Conservation (phyloP, 495 filamentous ascomycete species). For the Podospora anserina region DNA sequence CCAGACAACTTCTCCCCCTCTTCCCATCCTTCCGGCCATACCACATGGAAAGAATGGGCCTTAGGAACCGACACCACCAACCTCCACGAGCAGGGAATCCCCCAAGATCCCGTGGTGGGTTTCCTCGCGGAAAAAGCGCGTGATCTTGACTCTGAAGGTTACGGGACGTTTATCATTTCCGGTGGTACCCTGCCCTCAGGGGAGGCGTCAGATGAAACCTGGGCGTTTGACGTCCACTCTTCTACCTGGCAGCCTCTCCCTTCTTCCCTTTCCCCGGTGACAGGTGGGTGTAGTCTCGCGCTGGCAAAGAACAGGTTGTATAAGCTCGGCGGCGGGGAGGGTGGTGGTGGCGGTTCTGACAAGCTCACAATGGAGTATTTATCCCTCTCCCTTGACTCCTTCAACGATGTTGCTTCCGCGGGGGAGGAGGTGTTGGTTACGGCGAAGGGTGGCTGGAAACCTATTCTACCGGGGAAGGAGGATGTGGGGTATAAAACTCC, state of each 20-base stretch:
- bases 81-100: conserved; percentile 39
- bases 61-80: conserved; percentile 40
- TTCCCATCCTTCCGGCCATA: conserved; percentile 13
- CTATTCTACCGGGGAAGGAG: conserved; percentile 26
- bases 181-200: conserved; percentile 60
- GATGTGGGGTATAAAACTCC: conserved; percentile 31
- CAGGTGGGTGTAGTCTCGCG: conserved; percentile 55
- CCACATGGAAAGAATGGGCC: conserved; percentile 43
- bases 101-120: conserved; percentile 48
- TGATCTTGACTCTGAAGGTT: conserved; percentile 47
- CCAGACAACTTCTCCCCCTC: conserved; percentile 37
- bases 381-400: conserved; percentile 48
- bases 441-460: conserved; percentile 41
- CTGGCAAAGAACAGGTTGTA: conserved; percentile 61
- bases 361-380: conserved; percentile 51
- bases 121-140: conserved; percentile 43
- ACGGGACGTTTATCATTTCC: conserved; percentile 64
- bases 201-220: conserved; percentile 58
- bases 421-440: conserved; percentile 33
- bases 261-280: conserved; percentile 49
- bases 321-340: conserved; percentile 61
- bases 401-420: conserved; percentile 45
- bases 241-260: conserved; percentile 61
- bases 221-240: conserved; percentile 63
- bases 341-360: conserved; percentile 17